Conservation (phyloP, 2,329 filamentous ascomycete species). For the Ophiostoma pallidulum region DNA sequence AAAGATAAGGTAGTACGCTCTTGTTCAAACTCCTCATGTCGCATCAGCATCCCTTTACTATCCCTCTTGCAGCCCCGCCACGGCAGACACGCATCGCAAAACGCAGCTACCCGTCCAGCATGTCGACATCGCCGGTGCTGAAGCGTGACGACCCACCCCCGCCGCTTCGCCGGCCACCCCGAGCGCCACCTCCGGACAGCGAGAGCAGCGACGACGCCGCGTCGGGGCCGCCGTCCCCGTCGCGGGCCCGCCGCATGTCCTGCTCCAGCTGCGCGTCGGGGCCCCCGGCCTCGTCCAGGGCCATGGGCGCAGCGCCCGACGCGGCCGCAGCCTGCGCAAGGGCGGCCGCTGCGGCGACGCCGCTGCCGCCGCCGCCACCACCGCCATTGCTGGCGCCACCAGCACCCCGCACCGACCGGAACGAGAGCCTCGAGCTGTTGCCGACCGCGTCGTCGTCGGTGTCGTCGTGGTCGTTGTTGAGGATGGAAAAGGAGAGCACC, state of each 20-base stretch:
- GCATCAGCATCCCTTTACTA: too few relatives aligned
- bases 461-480: slow-evolving; percentile 10
- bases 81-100: too few relatives aligned
- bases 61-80: too few relatives aligned
- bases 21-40: too few relatives aligned
- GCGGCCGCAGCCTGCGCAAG: slow-evolving; percentile 15
- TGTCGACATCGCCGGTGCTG: slow-evolving; percentile 7
- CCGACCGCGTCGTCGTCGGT: not conserved
- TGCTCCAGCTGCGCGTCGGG: slow-evolving; percentile 17
- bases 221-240: not conserved
- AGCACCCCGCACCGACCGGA: not conserved
- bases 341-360: slow-evolving; percentile 12
- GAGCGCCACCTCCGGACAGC: not conserved
- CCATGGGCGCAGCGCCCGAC: slow-evolving; percentile 1
- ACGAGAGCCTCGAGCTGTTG: not conserved
- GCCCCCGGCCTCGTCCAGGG: slow-evolving; percentile 1
- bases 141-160: not conserved
- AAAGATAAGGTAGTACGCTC: too few relatives aligned
- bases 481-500: slow-evolving; percentile 13
- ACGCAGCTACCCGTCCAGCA: slow-evolving; percentile 8
- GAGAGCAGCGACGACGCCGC: not conserved
- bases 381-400: too few relatives aligned
- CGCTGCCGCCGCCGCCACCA: too few relatives aligned
- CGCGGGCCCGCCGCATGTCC: slow-evolving; percentile 14
- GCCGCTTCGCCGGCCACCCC: not conserved